Evolutionary conservation across 2,329 filamentous ascomycete species (phyloP), one percentile per base, ranked within the genome.

Genomic region (Fusarium torreyae): DNA sequence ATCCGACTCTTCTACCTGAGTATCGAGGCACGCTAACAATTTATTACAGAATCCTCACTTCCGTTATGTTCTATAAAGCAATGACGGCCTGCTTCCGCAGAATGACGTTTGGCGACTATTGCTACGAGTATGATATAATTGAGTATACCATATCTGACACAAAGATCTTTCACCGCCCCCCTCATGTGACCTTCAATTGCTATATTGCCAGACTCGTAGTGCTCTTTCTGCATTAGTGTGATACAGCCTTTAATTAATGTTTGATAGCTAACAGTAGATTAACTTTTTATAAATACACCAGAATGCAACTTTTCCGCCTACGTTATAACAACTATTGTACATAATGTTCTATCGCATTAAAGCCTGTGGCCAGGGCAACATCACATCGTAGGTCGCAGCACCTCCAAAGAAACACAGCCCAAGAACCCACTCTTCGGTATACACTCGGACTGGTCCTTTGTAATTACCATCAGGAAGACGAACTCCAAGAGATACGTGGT

Each of bases 321-420:
- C 17, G 17, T 43, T 17, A 17, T 14, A 31, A 43, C 40, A 22
- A 7, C 7, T 14, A 43, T 15, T 8, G 9, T 14, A 14, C 22
- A 43, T n/a, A 17, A 39, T 33, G 3, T 10, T 13, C 17, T 17
- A 8, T 4, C 28, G 6, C 0, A 8, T 20, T 11, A 64, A n/a
- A 2, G 24, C 10, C 1, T 10, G 10, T 2, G 74, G 74, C 72
- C 74, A 76, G 2, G 74, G 74, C 40, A 76, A 74, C 1, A 74
- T 15, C 5, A 74, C 70, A 4, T 68, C 24, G 13, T 46, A 66
- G 5, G 26, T 53, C 2, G 54, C 11, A 39, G 28, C 60, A 5
- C 59, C 52, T 1, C 54, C 36, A 33, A 74, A 76, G 58, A 73
- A 76, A 36, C 71, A 76, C 2, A 76, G 22, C 1, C 74, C 74